phyloP scores from a whole-genome alignment of 1,284 basidiomycete genomes.

The Ceratobasidium sp. region DNA sequence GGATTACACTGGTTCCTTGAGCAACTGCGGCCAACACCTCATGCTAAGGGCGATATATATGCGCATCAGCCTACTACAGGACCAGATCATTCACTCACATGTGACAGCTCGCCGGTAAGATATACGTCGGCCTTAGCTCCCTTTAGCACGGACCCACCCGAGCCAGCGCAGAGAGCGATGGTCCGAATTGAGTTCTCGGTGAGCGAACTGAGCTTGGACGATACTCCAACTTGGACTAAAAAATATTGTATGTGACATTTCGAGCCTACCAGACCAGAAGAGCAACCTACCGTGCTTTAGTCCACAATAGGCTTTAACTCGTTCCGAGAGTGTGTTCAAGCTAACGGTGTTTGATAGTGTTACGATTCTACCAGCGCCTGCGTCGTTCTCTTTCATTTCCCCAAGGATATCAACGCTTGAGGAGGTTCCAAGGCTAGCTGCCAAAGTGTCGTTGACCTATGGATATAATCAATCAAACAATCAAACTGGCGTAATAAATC shows the following conservation, averaged over 20 bases:
- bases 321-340: slow-evolving; percentile 72
- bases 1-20: slow-evolving; percentile 78
- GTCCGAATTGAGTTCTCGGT: slow-evolving; percentile 50
- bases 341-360: slow-evolving; percentile 69
- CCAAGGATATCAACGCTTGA: slow-evolving; percentile 58
- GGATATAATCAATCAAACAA: slow-evolving; percentile 42
- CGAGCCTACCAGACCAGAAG: too few relatives aligned
- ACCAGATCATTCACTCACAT: slow-evolving; percentile 66
- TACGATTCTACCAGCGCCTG: slow-evolving; percentile 79
- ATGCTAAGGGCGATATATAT: slow-evolving; percentile 67
- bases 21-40: slow-evolving; percentile 85
- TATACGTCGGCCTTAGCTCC: slow-evolving; percentile 83
- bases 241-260: too few relatives aligned
- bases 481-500: slow-evolving; percentile 67
- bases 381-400: slow-evolving; percentile 58
- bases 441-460: slow-evolving; percentile 48
- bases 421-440: slow-evolving; percentile 53
- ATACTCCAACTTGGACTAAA: slow-evolving; percentile 85
- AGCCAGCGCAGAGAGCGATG: slow-evolving; percentile 89
- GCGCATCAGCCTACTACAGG: neutral
- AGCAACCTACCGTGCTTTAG: slow-evolving; percentile 72
- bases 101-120: slow-evolving; percentile 92
- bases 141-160: slow-evolving; percentile 80
- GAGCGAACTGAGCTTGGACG: slow-evolving; percentile 55
- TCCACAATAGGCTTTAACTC: slow-evolving; percentile 78